Evolutionary conservation across 1,284 basidiomycete genomes (phyloP).

Genomic region (Ustilago nuda): DNA sequence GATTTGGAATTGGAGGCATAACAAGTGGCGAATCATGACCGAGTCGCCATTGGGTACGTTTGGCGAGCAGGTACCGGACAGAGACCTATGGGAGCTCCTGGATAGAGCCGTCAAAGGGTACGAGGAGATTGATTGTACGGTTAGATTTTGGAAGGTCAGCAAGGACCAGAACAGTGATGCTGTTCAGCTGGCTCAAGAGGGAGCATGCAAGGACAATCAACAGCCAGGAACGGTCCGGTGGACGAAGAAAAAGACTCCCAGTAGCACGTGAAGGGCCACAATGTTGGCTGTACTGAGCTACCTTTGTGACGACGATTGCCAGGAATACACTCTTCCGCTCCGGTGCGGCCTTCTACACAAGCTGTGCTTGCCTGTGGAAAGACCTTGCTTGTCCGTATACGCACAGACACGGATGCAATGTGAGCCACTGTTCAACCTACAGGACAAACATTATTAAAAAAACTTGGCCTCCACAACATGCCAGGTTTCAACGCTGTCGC

Average conservation of each 20-base stretch:
- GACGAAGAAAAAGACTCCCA: conserved; percentile 49
- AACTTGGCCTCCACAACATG: conserved; percentile 1
- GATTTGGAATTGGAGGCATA: conserved; percentile 66
- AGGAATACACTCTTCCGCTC: no score
- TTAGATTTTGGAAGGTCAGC: conserved; percentile 65
- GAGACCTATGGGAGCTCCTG: conserved; percentile 67
- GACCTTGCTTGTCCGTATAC: no score
- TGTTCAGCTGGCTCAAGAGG: conserved; percentile 54
- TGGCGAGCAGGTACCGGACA: conserved; percentile 63
- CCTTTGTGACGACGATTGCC: no score
- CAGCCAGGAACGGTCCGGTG: conserved; percentile 61
- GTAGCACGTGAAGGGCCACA: conserved; percentile 11
- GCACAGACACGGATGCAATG: no score
- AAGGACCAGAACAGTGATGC: conserved; percentile 51
- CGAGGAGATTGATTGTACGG: conserved; percentile 67
- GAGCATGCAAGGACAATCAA: conserved; percentile 62
- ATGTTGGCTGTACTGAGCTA: background rate
- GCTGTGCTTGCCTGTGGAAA: background rate
- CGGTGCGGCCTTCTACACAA: background rate
- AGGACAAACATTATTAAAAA: background rate
- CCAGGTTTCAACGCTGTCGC: background rate
- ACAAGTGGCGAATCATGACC: conserved; percentile 59
- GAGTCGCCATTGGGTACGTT: conserved; percentile 50
- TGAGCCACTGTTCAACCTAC: no score
- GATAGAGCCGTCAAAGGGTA: conserved; percentile 59